These are phyloP conservation scores for Lasiosphaeria miniovina DNA, from an alignment of 495 filamentous ascomycete genomes.

Conservation along the genomic window DNA sequence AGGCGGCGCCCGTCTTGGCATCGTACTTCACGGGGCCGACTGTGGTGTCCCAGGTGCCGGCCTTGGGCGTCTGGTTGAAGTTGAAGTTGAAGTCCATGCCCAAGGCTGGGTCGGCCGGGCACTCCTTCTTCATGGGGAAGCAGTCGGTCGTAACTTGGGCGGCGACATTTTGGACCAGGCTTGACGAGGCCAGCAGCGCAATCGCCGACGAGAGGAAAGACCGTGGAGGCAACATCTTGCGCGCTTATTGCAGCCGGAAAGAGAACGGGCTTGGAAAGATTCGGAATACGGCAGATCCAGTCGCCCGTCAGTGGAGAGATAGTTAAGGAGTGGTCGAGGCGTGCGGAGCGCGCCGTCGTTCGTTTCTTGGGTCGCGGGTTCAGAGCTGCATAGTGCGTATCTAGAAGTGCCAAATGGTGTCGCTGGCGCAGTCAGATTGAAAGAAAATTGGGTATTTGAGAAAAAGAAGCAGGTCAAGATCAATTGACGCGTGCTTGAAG, in stretches of 20 bases:
- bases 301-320: neutral
- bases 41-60: slow-evolving; percentile 60
- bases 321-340: slow-evolving; percentile 2
- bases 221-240: slow-evolving; percentile 30
- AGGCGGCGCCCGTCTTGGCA: slow-evolving; percentile 54
- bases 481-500: slow-evolving; percentile 16
- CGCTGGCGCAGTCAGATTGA: neutral
- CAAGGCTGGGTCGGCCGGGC: slow-evolving; percentile 63
- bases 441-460: neutral
- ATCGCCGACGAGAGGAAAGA: slow-evolving; percentile 33
- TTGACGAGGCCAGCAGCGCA: slow-evolving; percentile 40
- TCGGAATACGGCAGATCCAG: slow-evolving; percentile 4
- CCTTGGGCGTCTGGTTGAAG: slow-evolving; percentile 63
- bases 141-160: slow-evolving; percentile 67
- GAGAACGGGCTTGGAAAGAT: neutral
- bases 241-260: neutral
- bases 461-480: slow-evolving; percentile 16
- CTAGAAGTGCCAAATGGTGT: slow-evolving; percentile 5
- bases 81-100: slow-evolving; percentile 51
- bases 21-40: slow-evolving; percentile 55
- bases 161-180: slow-evolving; percentile 37
- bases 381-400: slow-evolving; percentile 6
- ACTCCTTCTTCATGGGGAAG: slow-evolving; percentile 61
- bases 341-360: neutral
- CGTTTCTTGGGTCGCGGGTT: neutral